Evolutionary conservation across 139 green algal genomes (phyloP), one percentile per base, ranked within the genome.

Genomic region (Coelastrella sp.): DNA sequence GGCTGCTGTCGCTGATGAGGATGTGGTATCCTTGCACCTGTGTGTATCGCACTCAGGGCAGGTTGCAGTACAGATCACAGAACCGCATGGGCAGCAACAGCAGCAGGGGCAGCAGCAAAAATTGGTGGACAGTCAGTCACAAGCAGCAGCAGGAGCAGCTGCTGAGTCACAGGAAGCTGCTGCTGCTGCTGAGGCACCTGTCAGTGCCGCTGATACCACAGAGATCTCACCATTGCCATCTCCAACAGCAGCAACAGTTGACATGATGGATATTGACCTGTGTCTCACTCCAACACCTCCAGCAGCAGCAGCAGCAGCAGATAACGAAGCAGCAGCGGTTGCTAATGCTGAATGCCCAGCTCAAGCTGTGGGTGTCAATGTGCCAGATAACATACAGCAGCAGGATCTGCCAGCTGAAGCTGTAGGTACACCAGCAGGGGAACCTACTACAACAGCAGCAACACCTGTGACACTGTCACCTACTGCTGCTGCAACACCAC

Each of bases 1-100:
- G 17, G 62, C 68, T 37, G 68, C 68, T 60, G 38, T 15, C 15
- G 38, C 3, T 59, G 71, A 63, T 32, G 71, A 62, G 43, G 41
- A 32, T 15, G 23, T 79, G 41, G 43, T 79, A 25, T 19, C 32
- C 21, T 21, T 79, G 71, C 71, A 64, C 41, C 71, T 79, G n/a
- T n/a, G n/a, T n/a, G n/a, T n/a, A n/a, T n/a, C n/a, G n/a, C n/a
- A n/a, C n/a, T n/a, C n/a, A n/a, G n/a, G n/a, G n/a, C n/a, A n/a
- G n/a, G n/a, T n/a, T n/a, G n/a, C n/a, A n/a, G 15, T 66, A 11
- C 57, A 66, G 57, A 27, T 66, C 21, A 8, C 57, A 32, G 66
- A 27, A 4, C 3, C 41, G 35, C 37, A 17, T 32, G 23, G 30
- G 68, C 68, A 60, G 40, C 68, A 78, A n/a, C 9, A 62, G 68